Evolutionary conservation across 2,329 filamentous ascomycete genomes (phyloP).

Genomic region (Aspergillus latus): DNA sequence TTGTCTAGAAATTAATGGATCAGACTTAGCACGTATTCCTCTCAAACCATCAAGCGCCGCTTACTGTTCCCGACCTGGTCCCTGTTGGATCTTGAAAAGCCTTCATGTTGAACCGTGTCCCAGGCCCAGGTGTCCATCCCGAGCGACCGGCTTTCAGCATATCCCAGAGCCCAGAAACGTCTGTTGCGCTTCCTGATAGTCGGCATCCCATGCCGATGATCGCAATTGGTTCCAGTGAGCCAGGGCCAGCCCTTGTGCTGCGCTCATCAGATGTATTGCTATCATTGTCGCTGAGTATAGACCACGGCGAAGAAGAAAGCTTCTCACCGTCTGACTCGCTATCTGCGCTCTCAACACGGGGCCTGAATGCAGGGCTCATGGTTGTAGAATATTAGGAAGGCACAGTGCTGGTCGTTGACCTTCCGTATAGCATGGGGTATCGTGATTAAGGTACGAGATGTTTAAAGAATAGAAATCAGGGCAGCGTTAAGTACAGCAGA

Average conservation of each 20-base stretch:
- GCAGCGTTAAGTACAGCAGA: conserved; percentile 1
- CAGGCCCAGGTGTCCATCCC: conserved; percentile 11
- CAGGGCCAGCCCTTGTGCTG: background rate
- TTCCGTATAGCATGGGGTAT: conserved; percentile 1
- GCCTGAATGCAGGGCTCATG: conserved; percentile 9
- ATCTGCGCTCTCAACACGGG: conserved; percentile 3
- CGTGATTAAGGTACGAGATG: background rate
- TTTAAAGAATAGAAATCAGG: background rate
- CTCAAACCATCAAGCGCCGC: background rate
- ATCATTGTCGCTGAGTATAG: conserved; percentile 13
- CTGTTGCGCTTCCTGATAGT: conserved; percentile 13
- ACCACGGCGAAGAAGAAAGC: conserved; percentile 10
- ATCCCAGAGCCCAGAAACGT: conserved; percentile 10
- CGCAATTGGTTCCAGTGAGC: conserved; percentile 12
- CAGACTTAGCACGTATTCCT: too few species aligned
- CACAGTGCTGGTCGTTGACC: background rate
- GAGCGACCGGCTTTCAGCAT: conserved; percentile 10
- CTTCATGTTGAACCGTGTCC: conserved; percentile 11
- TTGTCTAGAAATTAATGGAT: background rate
- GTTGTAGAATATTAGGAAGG: conserved; percentile 4
- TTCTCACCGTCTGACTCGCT: conserved; percentile 9
- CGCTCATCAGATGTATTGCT: conserved; percentile 9
- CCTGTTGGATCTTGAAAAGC: conserved; percentile 10
- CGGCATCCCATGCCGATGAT: conserved; percentile 14
- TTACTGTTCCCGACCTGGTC: conserved; percentile 6